Evolutionary conservation across 1,139 yeast genomes (phyloP).

Genomic region (Taiozyma sp.): DNA sequence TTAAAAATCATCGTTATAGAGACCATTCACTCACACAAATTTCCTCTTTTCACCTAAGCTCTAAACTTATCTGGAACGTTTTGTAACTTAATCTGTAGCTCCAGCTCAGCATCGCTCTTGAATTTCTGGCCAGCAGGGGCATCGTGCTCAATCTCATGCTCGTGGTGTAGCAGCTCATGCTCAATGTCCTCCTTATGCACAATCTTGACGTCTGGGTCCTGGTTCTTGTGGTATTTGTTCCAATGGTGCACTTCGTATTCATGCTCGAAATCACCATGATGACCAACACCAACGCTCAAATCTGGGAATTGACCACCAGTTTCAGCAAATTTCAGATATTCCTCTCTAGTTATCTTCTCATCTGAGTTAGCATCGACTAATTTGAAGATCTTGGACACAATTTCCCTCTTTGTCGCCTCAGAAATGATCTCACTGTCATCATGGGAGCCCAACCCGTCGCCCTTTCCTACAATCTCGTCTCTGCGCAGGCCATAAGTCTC

Average conservation of each 20-base stretch:
- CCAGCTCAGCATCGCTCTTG: slow-evolving; percentile 33
- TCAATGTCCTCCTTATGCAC: slow-evolving; percentile 88
- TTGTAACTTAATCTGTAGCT: slow-evolving; percentile 27
- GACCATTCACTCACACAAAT: too few relatives aligned
- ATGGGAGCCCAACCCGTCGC: slow-evolving; percentile 85
- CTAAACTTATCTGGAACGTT: slow-evolving; percentile 34
- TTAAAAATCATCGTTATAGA: too few relatives aligned
- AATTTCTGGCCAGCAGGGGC: slow-evolving; percentile 32
- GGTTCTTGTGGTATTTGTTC: slow-evolving; percentile 75
- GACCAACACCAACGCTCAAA: slow-evolving; percentile 94
- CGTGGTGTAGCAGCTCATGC: slow-evolving; percentile 84
- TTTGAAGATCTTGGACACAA: slow-evolving; percentile 51
- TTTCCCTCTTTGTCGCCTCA: slow-evolving; percentile 44
- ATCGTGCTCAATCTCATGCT: slow-evolving; percentile 80
- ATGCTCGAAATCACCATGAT: slow-evolving; percentile 88
- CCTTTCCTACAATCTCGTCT: slow-evolving; percentile 74
- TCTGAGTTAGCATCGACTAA: slow-evolving; percentile 66
- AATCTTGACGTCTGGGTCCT: slow-evolving; percentile 74
- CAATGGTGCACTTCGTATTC: slow-evolving; percentile 96
- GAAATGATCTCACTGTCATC: slow-evolving; percentile 56
- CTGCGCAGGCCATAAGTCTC: slow-evolving; percentile 75
- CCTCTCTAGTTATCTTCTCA: slow-evolving; percentile 57
- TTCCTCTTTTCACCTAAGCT: slow-evolving; percentile 16
- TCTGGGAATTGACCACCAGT: slow-evolving; percentile 81
- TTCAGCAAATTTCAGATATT: slow-evolving; percentile 60